Evolutionary conservation across 371 early-diverging fungal genomes (phyloP), one percentile per base, ranked within the genome.

Genomic region (Encephalitozoon intestinalis): DNA sequence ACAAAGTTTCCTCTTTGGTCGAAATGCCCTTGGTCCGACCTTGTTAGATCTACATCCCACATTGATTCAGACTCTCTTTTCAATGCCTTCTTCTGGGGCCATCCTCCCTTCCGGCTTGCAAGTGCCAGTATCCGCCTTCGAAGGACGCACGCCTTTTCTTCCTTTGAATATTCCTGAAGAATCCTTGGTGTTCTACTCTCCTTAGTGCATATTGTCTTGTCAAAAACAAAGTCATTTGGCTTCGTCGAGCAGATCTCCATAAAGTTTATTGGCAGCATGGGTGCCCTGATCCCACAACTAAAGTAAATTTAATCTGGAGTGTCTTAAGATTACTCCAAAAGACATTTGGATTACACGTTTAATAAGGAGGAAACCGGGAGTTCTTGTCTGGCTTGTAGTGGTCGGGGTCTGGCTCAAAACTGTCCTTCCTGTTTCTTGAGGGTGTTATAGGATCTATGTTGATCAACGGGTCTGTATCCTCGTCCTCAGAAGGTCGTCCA

Each of bases 331-430:
- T n/a, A 28, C 7, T 5, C 4, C 34, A 34, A 34, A 30, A 5
- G 34, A 34, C 58, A 6, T 34, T 25, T 5, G 0, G n/a, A 4
- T n/a, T 34, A 25, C 34, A 58, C 11, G 58, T 58, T 18, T 18
- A 30, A 58, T 58, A 15, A 12, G 28, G 30, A 34, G 28, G 44
- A 66, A 50, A 46, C 15, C 50, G 28, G 12, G 11, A 5, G 30
- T 28, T 69, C 25, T 41, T 63, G 40, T 41, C 63, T 53, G 72
- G 72, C 3, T 63, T 41, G 39, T 43, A 63, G 63, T 71, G 12
- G 49, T 71, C 72, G 63, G 63, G 63, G 37, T 71, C 72, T 63
- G 72, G 72, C 58, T 58, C 58, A 58, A 58, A 58, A 41, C 43
- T 63, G 25, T 52, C 72, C 23, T 67, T 72, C 34, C 39, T 63